These are phyloP conservation scores for Globisporangium iwayamae DNA, from an alignment of 352 stramenopile genomes.

Conservation along the genomic window DNA sequence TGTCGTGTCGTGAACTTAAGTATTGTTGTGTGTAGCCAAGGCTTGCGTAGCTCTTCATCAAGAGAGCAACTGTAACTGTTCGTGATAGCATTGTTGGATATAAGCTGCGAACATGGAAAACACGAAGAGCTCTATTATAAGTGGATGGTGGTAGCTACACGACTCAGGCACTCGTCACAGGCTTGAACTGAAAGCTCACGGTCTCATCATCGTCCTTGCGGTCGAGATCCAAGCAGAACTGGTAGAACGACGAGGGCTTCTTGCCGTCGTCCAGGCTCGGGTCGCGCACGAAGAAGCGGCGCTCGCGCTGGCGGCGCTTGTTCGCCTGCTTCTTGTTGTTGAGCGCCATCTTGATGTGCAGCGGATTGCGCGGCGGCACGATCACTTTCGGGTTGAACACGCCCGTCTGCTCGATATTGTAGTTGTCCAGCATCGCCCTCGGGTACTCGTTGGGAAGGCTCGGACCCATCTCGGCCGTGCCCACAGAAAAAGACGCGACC, in stretches of 20 bases:
- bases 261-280: conserved; percentile 29
- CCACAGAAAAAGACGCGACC: conserved; percentile 61
- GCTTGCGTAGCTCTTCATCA: background rate
- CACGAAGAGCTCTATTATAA: conserved; percentile 6
- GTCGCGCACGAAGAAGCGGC: conserved; percentile 74
- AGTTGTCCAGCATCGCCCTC: conserved; percentile 59
- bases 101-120: conserved; percentile 1
- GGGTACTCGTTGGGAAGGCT: conserved; percentile 68
- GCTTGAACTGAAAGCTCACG: conserved; percentile 20
- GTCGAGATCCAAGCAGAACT: conserved; percentile 32
- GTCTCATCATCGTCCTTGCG: background rate
- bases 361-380: conserved; percentile 57
- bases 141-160: background rate
- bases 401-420: conserved; percentile 34
- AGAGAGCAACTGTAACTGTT: background rate
- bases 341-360: conserved; percentile 63
- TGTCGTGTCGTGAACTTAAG: background rate
- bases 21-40: background rate
- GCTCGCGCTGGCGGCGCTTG: conserved; percentile 45
- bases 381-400: conserved; percentile 61
- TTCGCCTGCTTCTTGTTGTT: conserved; percentile 29
- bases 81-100: background rate
- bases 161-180: background rate
- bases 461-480: conserved; percentile 55
- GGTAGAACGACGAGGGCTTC: conserved; percentile 32